A percentile compares a stretch with the other conserved stretches of the same genome.
Conservation (phyloP, 495 filamentous ascomycete genomes). For the Aspergillus sclerotiicarbonarius region DNA sequence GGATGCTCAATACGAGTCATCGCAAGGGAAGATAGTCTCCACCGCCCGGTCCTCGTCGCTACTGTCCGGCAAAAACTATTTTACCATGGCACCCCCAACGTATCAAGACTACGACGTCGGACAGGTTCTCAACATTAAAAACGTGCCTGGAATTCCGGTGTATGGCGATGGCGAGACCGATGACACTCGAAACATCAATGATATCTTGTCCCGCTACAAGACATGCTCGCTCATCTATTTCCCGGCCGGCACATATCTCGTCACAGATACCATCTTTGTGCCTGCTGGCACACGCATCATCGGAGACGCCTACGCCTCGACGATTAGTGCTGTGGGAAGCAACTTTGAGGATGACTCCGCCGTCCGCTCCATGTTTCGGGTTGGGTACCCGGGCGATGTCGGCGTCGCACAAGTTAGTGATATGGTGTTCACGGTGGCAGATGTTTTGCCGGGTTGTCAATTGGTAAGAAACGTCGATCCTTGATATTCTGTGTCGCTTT, state of each 20-base stretch:
- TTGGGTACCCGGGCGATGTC: slow-evolving; percentile 52
- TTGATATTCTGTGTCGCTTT: not conserved
- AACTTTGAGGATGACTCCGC: slow-evolving; percentile 47
- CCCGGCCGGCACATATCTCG: slow-evolving; percentile 56
- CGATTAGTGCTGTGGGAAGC: slow-evolving; percentile 41
- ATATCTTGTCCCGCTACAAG: slow-evolving; percentile 43
- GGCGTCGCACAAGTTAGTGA: slow-evolving; percentile 56
- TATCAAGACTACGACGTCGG: slow-evolving; percentile 41
- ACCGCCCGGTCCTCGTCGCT: slow-evolving; percentile 20
- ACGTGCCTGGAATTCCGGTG: slow-evolving; percentile 28
- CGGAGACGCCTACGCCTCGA: slow-evolving; percentile 47
- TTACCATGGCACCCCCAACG: slow-evolving; percentile 34
- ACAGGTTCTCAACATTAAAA: slow-evolving; percentile 48
- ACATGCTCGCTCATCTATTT: slow-evolving; percentile 53
- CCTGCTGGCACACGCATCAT: slow-evolving; percentile 50
- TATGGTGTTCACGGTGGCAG: slow-evolving; percentile 48
- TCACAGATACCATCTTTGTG: slow-evolving; percentile 53
- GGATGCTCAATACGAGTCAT: slow-evolving; percentile 11
- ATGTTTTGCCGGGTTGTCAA: slow-evolving; percentile 47
- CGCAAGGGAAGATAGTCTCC: slow-evolving; percentile 14
- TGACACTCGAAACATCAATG: slow-evolving; percentile 48
- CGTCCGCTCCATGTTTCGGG: slow-evolving; percentile 50
- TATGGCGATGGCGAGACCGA: slow-evolving; percentile 38
- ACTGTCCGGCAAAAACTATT: slow-evolving; percentile 24
- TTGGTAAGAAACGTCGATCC: slow-evolving; percentile 24